phyloP scores from a whole-genome alignment of 129 eudicot genomes.

The carrot (Daucus carota) region DH1_v3.0 NC_030382.2:49940501-49941000 shows the following conservation, averaged over 20 bases:
- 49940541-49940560: neutral
- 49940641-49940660: slow-evolving; percentile 89
- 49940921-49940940: too few species aligned
- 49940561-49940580: slow-evolving; percentile 78
- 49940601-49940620: slow-evolving; percentile 78
- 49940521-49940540: too few species aligned
- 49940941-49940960: too few species aligned
- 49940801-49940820: neutral
- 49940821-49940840: too few species aligned
- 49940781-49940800: neutral
- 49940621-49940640: slow-evolving; percentile 60
- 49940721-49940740: slow-evolving; percentile 77
- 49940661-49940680: slow-evolving; percentile 74
- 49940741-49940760: slow-evolving; percentile 94
- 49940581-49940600: slow-evolving; percentile 72
- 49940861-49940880: too few species aligned
- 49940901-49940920: too few species aligned
- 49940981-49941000: too few species aligned
- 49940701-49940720: slow-evolving; percentile 87
- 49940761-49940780: neutral
- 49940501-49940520: neutral
- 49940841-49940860: too few species aligned
- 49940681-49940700: slow-evolving; percentile 70
- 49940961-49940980: too few species aligned
- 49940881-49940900: too few species aligned